Evolutionary conservation across 2,329 filamentous ascomycete genomes (phyloP), one percentile per base, ranked within the genome.

Genomic region (Alternaria brassicicola): DNA sequence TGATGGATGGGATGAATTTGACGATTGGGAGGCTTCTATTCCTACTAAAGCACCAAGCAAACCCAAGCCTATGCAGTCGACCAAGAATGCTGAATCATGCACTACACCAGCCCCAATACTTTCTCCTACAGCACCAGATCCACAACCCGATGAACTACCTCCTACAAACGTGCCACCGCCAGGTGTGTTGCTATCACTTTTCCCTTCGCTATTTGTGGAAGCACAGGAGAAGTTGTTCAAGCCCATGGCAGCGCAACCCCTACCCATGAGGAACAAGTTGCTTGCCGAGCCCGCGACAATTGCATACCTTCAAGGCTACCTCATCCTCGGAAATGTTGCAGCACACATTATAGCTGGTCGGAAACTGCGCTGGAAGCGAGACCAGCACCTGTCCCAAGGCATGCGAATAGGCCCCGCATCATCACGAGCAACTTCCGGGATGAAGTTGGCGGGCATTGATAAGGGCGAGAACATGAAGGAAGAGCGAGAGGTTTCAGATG

Each of bases 151-250:
- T 28, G 73, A 76, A 54, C 59, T 78, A 23, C 90, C 92, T 6
- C 93, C 93, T 5, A 92, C 88, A 17, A 97, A 97, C 71, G 88
- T 97, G 7, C 94, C 94, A 9, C 94, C 94, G 4, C 94, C 94
- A 1, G 91, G 91, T 1, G 84, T 96, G 19, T 82, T 98, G 13
- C 83, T 98, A 21, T 88, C 90, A 8, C 77, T 92, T 7, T 92
- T 97, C 64, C 87, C 91, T 0, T 81, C 85, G 7, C 79, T 96
- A 5, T 86, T 97, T 60, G 82, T 85, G 19, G 81, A 88, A 26
- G 88, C 89, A 4, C 85, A 88, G 61, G 79, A 84, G 17, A 81
- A 83, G 21, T 82, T 94, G 1, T 88, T 92, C 75, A 86, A 86
- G 64, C 86, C 87, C 3, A 83, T 90, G 52, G 83, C 85, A 33